phyloP scores from a whole-genome alignment of 441 rosid species.

The Viola pubescens region DNA sequence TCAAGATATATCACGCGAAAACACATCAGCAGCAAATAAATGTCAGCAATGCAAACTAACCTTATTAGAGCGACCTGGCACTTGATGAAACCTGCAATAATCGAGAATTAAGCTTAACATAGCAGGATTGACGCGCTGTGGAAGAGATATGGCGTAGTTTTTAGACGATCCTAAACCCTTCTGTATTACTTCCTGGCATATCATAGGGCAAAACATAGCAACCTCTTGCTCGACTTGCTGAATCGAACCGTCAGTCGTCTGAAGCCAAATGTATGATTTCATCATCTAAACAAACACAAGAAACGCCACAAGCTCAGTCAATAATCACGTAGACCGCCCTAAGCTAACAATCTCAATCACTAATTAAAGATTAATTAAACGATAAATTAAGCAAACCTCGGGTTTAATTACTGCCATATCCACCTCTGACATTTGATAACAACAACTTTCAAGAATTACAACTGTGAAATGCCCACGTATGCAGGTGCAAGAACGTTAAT shows the following conservation, averaged over 20 bases:
- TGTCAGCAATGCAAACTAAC: conserved; percentile 22
- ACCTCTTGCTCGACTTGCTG: conserved; percentile 74
- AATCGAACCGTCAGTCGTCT: conserved; percentile 56
- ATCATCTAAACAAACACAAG: conserved; percentile 32
- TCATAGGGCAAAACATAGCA: conserved; percentile 68
- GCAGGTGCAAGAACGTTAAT: neutral
- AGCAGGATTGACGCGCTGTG: conserved; percentile 47
- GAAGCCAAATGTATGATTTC: conserved; percentile 61
- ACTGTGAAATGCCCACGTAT: neutral
- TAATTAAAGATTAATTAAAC: neutral
- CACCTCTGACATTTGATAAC: conserved; percentile 50
- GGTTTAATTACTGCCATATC: conserved; percentile 64
- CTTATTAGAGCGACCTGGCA: conserved; percentile 64
- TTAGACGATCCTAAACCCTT: conserved; percentile 59
- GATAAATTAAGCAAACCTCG: conserved; percentile 35
- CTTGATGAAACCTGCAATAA: conserved; percentile 67
- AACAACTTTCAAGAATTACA: neutral
- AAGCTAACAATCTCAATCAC: neutral
- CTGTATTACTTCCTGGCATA: conserved; percentile 47
- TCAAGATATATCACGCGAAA: neutral
- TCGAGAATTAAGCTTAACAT: conserved; percentile 51
- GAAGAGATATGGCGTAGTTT: conserved; percentile 52
- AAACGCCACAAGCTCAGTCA: neutral
- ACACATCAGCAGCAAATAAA: neutral
- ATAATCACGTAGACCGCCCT: neutral